These are phyloP conservation scores for Quercus berberidifolia DNA, from an alignment of 306 rosid species.

Conservation along the genomic window DNA sequence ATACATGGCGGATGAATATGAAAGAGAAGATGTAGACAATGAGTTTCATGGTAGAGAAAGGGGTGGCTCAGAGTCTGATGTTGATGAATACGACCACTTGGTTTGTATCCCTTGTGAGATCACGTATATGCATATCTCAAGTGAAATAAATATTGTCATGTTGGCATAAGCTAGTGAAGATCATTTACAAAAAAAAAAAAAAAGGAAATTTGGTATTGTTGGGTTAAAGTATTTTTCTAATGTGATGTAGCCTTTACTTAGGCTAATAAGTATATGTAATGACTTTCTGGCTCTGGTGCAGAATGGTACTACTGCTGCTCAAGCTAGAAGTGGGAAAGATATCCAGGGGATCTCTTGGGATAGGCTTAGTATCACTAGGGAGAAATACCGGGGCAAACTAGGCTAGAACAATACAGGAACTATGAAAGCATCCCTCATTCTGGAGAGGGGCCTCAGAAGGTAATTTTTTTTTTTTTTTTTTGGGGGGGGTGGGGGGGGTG, in stretches of 20 bases:
- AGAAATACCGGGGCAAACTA: slow-evolving; percentile 68
- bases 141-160: not conserved
- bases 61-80: slow-evolving; percentile 62
- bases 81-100: slow-evolving; percentile 57
- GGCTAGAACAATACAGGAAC: slow-evolving; percentile 88
- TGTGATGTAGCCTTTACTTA: not conserved
- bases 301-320: slow-evolving; percentile 48
- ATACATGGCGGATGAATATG: slow-evolving; percentile 60
- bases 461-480: slow-evolving; percentile 10
- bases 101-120: slow-evolving; percentile 33
- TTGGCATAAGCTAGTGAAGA: not conserved
- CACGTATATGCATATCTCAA: not conserved
- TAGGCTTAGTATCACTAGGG: slow-evolving; percentile 42
- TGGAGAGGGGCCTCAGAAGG: slow-evolving; percentile 77
- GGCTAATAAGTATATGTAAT: not conserved
- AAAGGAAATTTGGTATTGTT: not conserved
- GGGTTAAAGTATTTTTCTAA: not conserved
- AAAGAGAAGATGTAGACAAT: slow-evolving; percentile 66
- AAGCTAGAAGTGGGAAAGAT: slow-evolving; percentile 48
- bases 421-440: slow-evolving; percentile 75
- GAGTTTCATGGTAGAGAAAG: slow-evolving; percentile 50
- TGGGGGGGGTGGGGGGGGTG: too few relatives aligned
- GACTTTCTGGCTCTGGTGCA: slow-evolving; percentile 20
- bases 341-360: slow-evolving; percentile 54
- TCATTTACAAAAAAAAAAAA: too few relatives aligned